Base-by-base conservation (phyloP, 441 rosid species). In the Aleurites moluccanus region DNA sequence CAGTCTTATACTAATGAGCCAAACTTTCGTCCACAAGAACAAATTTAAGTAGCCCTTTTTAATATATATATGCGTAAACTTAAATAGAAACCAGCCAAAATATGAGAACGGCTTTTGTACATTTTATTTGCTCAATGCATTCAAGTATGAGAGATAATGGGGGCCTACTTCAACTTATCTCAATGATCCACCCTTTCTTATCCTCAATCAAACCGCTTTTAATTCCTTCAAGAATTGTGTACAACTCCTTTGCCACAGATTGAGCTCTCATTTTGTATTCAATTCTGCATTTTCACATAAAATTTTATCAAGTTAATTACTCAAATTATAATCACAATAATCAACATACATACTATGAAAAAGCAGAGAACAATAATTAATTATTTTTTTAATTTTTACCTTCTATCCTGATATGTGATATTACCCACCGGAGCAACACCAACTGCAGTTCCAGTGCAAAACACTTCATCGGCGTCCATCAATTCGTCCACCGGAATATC, bases 381-480 rank as follows among this genome's bases (percentile, higher is more conserved):
- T 8, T 30, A 69, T 6, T 35, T 35, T 35, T 35, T 35, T 0
- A 6, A 4, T 35, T 35, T 35, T 56, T 61, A 92, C 98, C 93
- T 91, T 75, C 72, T 86, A 64, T 82, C 82, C 76, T 84, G 86
- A 74, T 89, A 82, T 44, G 94, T 90, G 38, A 94, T 81, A 44
- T 88, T 83, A 53, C 96, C 92, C 0, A 91, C 97, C 5, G 90
- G 69, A 72, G 93, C 97, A 70, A 90, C 96, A 33, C 88, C 96
- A 18, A 92, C 97, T 14, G 98, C 98, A 11, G 98, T 92, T 81
- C 99, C 98, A 0, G 93, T 92, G 85, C 98, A 95, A 59, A 95
- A 94, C 18, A 92, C 94, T 87, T 95, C 96, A 66, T 95, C 92
- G 4, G 96, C 98, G 23, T 80, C 87, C 73, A 75, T 77, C 77